Evolutionary conservation across 495 filamentous ascomycete species (phyloP).

Genomic region (Ramalina peruviana): DNA sequence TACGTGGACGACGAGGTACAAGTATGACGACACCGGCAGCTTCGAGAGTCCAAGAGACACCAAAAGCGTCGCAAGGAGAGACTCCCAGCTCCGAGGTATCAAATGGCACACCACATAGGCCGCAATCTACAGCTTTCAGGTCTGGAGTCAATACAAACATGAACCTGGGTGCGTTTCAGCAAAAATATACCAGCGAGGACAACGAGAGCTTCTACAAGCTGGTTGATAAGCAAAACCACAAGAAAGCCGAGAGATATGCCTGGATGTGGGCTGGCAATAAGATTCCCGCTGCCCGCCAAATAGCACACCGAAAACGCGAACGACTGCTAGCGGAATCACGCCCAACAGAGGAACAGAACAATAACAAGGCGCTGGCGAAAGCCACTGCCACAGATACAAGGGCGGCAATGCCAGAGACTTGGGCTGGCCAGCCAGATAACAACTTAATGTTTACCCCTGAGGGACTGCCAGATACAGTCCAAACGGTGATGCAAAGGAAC

Average conservation of each 20-base stretch:
- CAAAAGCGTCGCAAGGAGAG: slow-evolving; percentile 43
- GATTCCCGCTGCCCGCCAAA: slow-evolving; percentile 70
- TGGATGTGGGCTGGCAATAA: slow-evolving; percentile 88
- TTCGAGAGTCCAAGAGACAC: slow-evolving; percentile 31
- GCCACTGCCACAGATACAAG: slow-evolving; percentile 48
- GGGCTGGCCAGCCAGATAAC: slow-evolving; percentile 64
- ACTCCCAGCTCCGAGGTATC: slow-evolving; percentile 51
- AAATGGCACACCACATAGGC: slow-evolving; percentile 19
- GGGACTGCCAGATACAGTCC: slow-evolving; percentile 49
- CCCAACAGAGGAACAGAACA: slow-evolving; percentile 18
- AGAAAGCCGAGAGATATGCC: slow-evolving; percentile 62
- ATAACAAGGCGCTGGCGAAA: slow-evolving; percentile 34
- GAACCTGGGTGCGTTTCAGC: slow-evolving; percentile 71
- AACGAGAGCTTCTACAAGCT: slow-evolving; percentile 92
- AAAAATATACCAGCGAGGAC: slow-evolving; percentile 90
- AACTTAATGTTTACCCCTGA: slow-evolving; percentile 73
- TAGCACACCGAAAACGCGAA: slow-evolving; percentile 63
- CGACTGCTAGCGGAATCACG: slow-evolving; percentile 40
- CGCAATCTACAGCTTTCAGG: slow-evolving; percentile 16
- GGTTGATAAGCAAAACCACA: slow-evolving; percentile 80
- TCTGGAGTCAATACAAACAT: slow-evolving; percentile 61
- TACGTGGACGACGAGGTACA: slow-evolving; percentile 21
- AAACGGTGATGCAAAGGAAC: slow-evolving; percentile 52
- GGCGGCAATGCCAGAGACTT: slow-evolving; percentile 65
- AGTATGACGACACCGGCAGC: slow-evolving; percentile 19